phyloP scores from a whole-genome alignment of 139 green algal species.

The Coccomyxa sp. region DNA sequence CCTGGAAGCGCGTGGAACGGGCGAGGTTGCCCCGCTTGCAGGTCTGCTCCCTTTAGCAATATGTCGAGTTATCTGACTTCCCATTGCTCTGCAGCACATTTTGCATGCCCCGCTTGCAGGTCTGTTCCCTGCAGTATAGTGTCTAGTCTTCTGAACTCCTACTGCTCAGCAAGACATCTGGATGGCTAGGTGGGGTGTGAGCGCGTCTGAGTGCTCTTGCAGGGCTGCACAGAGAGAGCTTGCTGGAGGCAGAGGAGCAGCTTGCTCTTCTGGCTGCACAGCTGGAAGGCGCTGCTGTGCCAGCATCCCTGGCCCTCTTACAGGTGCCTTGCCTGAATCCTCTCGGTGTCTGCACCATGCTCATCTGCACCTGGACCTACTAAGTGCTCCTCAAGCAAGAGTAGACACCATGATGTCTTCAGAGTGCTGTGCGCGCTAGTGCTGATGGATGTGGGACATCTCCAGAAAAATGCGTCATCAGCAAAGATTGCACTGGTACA shows the following conservation, averaged over 20 bases:
- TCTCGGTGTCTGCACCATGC: background rate
- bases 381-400: too few species aligned
- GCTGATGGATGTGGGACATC: background rate
- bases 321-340: constrained; percentile 9
- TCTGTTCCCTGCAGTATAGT: constrained; percentile 36
- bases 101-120: background rate
- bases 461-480: background rate
- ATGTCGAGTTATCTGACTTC: background rate
- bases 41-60: background rate
- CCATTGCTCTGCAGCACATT: background rate
- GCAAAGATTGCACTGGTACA: constrained; percentile 8
- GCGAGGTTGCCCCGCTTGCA: constrained; percentile 80
- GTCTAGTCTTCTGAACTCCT: too few species aligned
- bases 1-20: constrained; percentile 34
- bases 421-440: background rate
- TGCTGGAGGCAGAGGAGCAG: constrained; percentile 61
- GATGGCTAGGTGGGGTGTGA: constrained; percentile 44
- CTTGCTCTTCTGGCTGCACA: constrained; percentile 38
- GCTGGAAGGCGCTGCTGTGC: constrained; percentile 27
- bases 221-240: constrained; percentile 78
- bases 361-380: too few species aligned
- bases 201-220: constrained; percentile 10
- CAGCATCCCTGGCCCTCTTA: constrained; percentile 33
- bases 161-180: too few species aligned
- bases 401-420: too few species aligned